Conservation (phyloP, 2,329 filamentous ascomycete species). For the Xylariales sp. region DNA sequence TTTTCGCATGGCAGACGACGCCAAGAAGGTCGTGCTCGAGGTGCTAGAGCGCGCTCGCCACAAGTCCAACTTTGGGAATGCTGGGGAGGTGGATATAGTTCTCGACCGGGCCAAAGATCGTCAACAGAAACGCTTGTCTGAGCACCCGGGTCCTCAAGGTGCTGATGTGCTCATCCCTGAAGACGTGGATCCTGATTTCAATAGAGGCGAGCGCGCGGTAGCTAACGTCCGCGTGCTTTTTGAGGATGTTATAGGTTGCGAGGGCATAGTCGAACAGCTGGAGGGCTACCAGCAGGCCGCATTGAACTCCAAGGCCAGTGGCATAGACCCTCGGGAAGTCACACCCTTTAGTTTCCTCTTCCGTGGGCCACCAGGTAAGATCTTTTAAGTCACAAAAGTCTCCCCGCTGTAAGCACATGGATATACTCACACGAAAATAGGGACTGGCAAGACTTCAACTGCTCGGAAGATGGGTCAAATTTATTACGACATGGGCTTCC, state of each 20-base stretch:
- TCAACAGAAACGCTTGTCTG: conserved; percentile 37
- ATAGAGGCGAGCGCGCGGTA: conserved; percentile 34
- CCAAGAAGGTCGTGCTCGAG: conserved; percentile 50
- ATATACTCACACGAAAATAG: conserved; percentile 8
- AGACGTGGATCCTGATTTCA: conserved; percentile 52
- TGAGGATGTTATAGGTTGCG: conserved; percentile 42
- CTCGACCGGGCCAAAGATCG: conserved; percentile 51
- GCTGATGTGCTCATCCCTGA: conserved; percentile 17
- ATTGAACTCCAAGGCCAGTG: conserved; percentile 36
- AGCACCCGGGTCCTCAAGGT: conserved; percentile 17
- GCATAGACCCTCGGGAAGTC: conserved; percentile 43
- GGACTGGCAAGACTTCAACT: conserved; percentile 60
- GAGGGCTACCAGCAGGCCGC: conserved; percentile 43
- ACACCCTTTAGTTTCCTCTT: conserved; percentile 57
- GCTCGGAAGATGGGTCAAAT: conserved; percentile 72
- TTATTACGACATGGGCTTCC: conserved; percentile 70
- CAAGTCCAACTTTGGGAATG: conserved; percentile 66
- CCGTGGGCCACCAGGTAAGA: conserved; percentile 47
- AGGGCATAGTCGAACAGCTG: conserved; percentile 42
- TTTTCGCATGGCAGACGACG: conserved; percentile 47
- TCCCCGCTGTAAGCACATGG: background rate
- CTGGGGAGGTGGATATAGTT: conserved; percentile 68
- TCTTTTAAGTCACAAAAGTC: conserved; percentile 20
- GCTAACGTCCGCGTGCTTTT: conserved; percentile 41
- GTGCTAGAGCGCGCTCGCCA: conserved; percentile 59